Evolutionary conservation across 352 stramenopile species (phyloP).

Genomic region (Hyaloperonospora arabidopsidis): DNA sequence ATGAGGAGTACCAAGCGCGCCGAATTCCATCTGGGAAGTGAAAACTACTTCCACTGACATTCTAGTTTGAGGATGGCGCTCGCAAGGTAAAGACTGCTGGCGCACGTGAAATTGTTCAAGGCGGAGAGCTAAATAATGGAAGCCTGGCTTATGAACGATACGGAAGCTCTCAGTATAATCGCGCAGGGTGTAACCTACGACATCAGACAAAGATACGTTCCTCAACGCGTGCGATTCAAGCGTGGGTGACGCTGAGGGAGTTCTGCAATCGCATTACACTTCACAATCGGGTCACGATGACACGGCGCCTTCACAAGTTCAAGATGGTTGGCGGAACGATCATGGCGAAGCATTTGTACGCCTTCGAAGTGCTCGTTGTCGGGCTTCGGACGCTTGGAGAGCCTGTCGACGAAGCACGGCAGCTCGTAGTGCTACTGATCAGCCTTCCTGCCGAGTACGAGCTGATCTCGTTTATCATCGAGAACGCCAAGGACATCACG

Average conservation of each 20-base stretch:
- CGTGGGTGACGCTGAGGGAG: not conserved
- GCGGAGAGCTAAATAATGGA: not conserved
- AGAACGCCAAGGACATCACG: slow-evolving; percentile 11
- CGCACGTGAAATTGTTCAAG: not conserved
- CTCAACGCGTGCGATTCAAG: not conserved
- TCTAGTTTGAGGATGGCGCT: not conserved
- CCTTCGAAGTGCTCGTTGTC: slow-evolving; percentile 21
- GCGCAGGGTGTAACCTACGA: not conserved
- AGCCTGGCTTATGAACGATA: not conserved
- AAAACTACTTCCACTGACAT: not conserved
- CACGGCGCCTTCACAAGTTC: not conserved
- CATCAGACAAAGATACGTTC: not conserved
- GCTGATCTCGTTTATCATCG: slow-evolving; percentile 9
- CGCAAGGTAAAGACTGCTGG: not conserved
- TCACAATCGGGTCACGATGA: not conserved
- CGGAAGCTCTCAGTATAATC: not conserved
- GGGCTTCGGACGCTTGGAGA: slow-evolving; percentile 21
- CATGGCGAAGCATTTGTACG: slow-evolving; percentile 11
- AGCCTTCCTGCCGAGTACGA: slow-evolving; percentile 25
- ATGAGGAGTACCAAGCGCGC: not conserved
- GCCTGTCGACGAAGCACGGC: slow-evolving; percentile 15
- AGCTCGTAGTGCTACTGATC: slow-evolving; percentile 23
- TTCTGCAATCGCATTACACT: not conserved
- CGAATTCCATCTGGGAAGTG: not conserved
- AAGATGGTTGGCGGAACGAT: slow-evolving; percentile 4